Base-by-base conservation (phyloP, 2,329 filamentous ascomycete genomes). In the Coniochaeta ligniaria region DNA sequence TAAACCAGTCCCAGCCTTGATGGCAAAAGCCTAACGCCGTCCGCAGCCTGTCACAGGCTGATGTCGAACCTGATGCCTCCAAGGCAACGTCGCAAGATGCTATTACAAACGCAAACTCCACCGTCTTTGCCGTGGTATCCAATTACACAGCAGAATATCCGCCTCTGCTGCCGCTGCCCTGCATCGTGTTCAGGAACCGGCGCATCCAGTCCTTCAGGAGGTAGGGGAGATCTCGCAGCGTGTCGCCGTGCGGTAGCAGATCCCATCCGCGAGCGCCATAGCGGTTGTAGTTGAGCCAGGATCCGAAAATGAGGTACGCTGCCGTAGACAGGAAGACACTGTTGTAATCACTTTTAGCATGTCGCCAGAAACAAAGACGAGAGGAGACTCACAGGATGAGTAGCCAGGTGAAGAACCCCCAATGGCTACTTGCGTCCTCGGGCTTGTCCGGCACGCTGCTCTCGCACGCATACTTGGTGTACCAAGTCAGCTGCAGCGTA, bases 351-450 rank as follows among this genome's bases (percentile, higher is more conserved):
- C 11, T 41, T 58, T 67, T 61, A 67, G 63, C 56, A 43, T 36
- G 8, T 33, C 26, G 26, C 26, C 28, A 59, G 11, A 58, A 57
- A 54, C 26, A 28, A 26, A 55, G 20, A 5, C 43, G 16, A 36
- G 55, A 57, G 58, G 57, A 4, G 65, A 81, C 90, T 81, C 77
- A 96, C 92, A 98, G 86, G 66, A 99, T 87, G 66, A 98, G 85
- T 70, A 98, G 84, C 95, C 95, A 99, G 20, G 94, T 97, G 70
- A 98, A 98, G 80, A 97, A 95, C 1, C 95, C 95, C 95, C 94
- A 98, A 70, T 85, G 82, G 20, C 74, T 74, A 59, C 80, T 78
- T 60, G 71, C 66, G 22, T 74, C 75, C 47, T 79, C 79, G 75
- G 56, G 77, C 75, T 66, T 77, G 77, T 78, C 74, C 66, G 28